phyloP scores from a whole-genome alignment of 1,139 yeast species.

The Hyphopichia fennica region DNA sequence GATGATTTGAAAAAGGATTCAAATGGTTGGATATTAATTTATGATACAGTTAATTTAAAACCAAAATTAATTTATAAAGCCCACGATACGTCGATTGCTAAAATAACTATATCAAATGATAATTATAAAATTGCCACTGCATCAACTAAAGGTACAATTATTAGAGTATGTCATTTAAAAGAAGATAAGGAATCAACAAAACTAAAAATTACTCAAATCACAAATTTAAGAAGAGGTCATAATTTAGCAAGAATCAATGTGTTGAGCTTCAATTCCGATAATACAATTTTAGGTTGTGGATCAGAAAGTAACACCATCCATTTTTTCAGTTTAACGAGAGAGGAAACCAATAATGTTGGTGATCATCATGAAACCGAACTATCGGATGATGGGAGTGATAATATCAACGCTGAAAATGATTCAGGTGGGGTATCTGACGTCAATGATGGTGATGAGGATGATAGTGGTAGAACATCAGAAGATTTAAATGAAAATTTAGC shows the following conservation, averaged over 20 bases:
- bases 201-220: conserved; percentile 28
- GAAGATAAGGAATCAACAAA: conserved; percentile 12
- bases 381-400: conserved; percentile 7
- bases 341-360: conserved; percentile 4
- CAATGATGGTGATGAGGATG: not conserved
- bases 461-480: conserved; percentile 19
- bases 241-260: conserved; percentile 57
- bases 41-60: conserved; percentile 57
- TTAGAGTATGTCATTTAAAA: conserved; percentile 45
- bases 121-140: conserved; percentile 65
- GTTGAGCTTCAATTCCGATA: conserved; percentile 52
- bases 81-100: conserved; percentile 53
- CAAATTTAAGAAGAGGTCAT: conserved; percentile 70
- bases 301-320: conserved; percentile 72
- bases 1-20: conserved; percentile 26
- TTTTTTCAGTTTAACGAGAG: conserved; percentile 47
- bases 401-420: conserved; percentile 10
- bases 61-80: conserved; percentile 62
- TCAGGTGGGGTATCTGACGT: conserved; percentile 3
- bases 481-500: conserved; percentile 47
- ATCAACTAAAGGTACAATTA: conserved; percentile 69
- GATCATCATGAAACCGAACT: conserved; percentile 6
- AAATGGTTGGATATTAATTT: conserved; percentile 50
- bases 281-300: conserved; percentile 59
- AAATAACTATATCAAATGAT: conserved; percentile 49